Evolutionary conservation across 495 filamentous ascomycete genomes (phyloP).

Genomic region (Viridothelium virens): DNA sequence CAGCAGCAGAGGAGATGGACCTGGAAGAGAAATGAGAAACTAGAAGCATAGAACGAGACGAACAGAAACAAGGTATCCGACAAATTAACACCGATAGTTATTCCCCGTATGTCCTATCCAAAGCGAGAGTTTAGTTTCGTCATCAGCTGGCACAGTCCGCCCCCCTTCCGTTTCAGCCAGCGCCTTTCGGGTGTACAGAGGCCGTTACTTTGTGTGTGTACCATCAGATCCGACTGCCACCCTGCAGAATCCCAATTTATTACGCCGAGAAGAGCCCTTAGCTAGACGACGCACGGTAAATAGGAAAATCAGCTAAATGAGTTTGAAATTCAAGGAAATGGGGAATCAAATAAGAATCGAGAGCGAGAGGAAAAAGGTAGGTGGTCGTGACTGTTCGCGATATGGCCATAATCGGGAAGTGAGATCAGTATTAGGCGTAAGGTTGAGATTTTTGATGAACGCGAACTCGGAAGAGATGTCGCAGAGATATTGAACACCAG

Average conservation of each 20-base stretch:
- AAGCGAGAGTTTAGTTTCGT: background rate
- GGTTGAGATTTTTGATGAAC: background rate
- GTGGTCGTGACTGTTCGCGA: slow-evolving; percentile 2
- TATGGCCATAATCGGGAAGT: background rate
- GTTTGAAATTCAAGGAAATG: background rate
- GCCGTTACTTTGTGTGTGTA: slow-evolving; percentile 10
- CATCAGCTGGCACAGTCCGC: slow-evolving; percentile 5
- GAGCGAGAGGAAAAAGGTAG: background rate
- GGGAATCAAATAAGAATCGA: background rate
- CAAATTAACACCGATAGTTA: slow-evolving; percentile 10
- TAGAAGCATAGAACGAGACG: background rate
- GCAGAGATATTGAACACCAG: background rate
- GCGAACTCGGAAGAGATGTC: background rate
- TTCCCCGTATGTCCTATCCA: slow-evolving; percentile 3
- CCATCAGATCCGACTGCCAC: background rate
- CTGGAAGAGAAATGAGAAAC: background rate
- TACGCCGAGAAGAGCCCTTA: background rate
- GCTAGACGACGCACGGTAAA: background rate
- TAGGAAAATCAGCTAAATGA: background rate
- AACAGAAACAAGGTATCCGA: slow-evolving; percentile 8
- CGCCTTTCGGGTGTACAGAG: slow-evolving; percentile 9
- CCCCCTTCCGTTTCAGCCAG: background rate
- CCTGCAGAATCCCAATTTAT: background rate
- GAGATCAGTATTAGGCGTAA: background rate
- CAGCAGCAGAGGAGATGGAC: background rate